A percentile compares a stretch with the other conserved stretches of the same genome.
Conservation (phyloP, 2,329 filamentous ascomycete genomes). For the Clonostachys byssicola region DNA sequence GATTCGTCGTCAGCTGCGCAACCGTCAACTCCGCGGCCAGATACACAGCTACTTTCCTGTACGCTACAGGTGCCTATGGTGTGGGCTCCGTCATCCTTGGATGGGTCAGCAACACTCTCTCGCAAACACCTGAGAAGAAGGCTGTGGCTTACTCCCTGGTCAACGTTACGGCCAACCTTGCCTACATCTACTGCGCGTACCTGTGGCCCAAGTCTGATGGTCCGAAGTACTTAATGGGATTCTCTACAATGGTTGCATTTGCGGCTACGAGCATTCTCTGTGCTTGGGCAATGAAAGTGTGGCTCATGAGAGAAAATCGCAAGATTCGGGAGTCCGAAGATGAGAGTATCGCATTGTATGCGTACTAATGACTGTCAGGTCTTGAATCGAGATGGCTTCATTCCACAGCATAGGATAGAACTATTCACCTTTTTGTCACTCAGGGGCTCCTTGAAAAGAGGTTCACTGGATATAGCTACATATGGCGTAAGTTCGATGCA, state of each 20-base stretch:
- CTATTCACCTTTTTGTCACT: no score
- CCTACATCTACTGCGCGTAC: constrained; percentile 34
- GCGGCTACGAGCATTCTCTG: constrained; percentile 3
- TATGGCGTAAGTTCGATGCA: no score
- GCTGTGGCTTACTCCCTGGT: constrained; percentile 8
- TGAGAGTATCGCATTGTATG: constrained; percentile 10
- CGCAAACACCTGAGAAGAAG: constrained; percentile 10
- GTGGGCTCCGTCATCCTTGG: constrained; percentile 7
- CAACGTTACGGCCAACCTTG: constrained; percentile 9
- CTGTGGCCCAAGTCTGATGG: constrained; percentile 29
- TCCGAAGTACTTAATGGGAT: constrained; percentile 28
- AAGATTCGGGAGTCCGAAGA: constrained; percentile 11
- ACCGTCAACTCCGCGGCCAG: constrained; percentile 4
- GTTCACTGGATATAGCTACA: no score
- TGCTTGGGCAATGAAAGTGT: constrained; percentile 5
- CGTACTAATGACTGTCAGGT: constrained; percentile 5
- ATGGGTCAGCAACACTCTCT: constrained; percentile 8
- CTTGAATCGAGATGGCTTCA: no score
- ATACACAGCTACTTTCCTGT: constrained; percentile 2
- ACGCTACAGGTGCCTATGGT: constrained; percentile 4
- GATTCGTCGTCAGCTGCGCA: constrained; percentile 12
- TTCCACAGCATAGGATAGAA: no score
- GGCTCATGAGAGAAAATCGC: constrained; percentile 11
- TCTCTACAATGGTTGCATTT: constrained; percentile 13
- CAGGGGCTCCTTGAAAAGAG: no score